These are phyloP conservation scores for Cladosporium sp. DNA, from an alignment of 2,329 filamentous ascomycete genomes.

Conservation along the genomic window DNA sequence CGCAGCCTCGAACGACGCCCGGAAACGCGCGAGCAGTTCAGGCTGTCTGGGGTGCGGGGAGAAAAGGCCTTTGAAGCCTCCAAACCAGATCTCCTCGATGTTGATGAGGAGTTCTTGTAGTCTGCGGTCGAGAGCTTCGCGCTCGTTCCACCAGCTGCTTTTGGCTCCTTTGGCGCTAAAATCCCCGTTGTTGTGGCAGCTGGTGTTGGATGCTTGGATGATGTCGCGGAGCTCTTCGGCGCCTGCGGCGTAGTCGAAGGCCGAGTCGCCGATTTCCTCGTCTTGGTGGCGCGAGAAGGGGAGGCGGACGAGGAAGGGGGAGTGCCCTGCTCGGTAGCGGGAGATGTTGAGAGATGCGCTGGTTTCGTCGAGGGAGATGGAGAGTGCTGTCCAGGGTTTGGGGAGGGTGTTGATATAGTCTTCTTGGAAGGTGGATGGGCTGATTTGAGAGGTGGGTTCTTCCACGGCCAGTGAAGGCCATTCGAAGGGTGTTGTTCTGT, in stretches of 20 bases:
- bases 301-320: slow-evolving; percentile 80
- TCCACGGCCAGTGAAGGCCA: slow-evolving; percentile 32
- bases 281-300: slow-evolving; percentile 78
- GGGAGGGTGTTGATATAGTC: slow-evolving; percentile 86
- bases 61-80: slow-evolving; percentile 92
- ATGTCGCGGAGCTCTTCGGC: slow-evolving; percentile 77
- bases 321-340: slow-evolving; percentile 69
- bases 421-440: slow-evolving; percentile 56
- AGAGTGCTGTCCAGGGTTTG: slow-evolving; percentile 75
- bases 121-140: slow-evolving; percentile 72
- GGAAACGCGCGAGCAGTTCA: slow-evolving; percentile 67
- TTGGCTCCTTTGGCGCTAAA: slow-evolving; percentile 71
- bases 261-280: slow-evolving; percentile 71
- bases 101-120: slow-evolving; percentile 74
- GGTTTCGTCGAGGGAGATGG: slow-evolving; percentile 75
- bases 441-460: slow-evolving; percentile 20
- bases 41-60: slow-evolving; percentile 63
- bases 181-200: slow-evolving; percentile 68
- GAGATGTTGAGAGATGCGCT: slow-evolving; percentile 82
- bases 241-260: slow-evolving; percentile 79
- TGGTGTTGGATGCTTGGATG: slow-evolving; percentile 74
- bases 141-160: slow-evolving; percentile 82
- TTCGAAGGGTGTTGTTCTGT: slow-evolving; percentile 32
- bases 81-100: slow-evolving; percentile 90
- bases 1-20: slow-evolving; percentile 70